Base-by-base conservation (phyloP, 164 flowering plant species). In the Echeveria elegans region DNA sequence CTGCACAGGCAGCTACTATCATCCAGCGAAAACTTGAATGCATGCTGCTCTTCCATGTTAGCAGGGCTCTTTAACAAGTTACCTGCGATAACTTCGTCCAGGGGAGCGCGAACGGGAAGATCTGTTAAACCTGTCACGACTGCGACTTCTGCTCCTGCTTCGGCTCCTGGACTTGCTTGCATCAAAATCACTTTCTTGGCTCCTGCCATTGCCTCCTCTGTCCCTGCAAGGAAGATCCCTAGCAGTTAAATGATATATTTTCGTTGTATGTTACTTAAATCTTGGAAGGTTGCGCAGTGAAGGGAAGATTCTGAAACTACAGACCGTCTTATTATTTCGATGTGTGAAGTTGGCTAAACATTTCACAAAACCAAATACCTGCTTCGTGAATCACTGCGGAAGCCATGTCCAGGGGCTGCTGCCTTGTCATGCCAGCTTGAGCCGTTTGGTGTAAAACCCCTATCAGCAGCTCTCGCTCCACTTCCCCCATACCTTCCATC, bases 401-500 rank as follows among this genome's bases (percentile, higher is more conserved):
- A 70, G 16, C 80, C 82, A 63, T 83, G 74, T 0, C 75, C 86
- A 71, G 79, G 38, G 38, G 38, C 38, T 1, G 38, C 38, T 0
- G 38, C 38, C 38, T 36, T 36, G 38, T 36, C 38, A 10, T 36
- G 38, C 38, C 38, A 36, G 38, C 9, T 36, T 36, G 38, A 68
- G 67, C 77, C 74, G 7, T 23, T 19, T 52, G 58, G 58, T 1
- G 28, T 8, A 52, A 52, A 52, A 8, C 29, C 58, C 29, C 58
- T 52, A 52, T 52, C 58, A 52, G 50, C 70, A 58, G 43, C 78
- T 56, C 73, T n/a, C n/a, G n/a, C 37, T 34, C 37, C 77, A 59
- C 83, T 82, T n/a, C 88, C 86, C 67, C 84, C 79, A 75, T 81
- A 80, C 19, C 85, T 81, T 18, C 87, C 76, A 5, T 74, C 78